Percentiles rank a stretch among this genome's conserved stretches.
Evolutionary conservation across 441 rosid species (phyloP).

Genomic region (Rhodomyrtus psidioides): DNA sequence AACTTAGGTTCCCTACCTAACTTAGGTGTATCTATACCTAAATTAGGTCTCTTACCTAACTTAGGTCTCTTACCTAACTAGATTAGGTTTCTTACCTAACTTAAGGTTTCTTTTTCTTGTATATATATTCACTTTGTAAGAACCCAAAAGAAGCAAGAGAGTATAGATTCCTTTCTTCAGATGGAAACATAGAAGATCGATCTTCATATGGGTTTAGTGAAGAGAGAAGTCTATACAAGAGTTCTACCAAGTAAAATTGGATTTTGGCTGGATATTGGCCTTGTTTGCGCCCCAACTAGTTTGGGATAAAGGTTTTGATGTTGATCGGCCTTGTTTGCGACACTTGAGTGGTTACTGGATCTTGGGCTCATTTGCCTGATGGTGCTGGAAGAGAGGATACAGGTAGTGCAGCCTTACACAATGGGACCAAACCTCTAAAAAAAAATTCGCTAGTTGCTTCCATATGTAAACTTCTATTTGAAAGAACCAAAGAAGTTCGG

Average conservation of each 20-base stretch:
- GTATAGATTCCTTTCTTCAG: too few species aligned
- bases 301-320: too few species aligned
- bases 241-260: not conserved
- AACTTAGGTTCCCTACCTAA: too few species aligned
- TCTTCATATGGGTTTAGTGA: not conserved
- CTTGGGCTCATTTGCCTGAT: not conserved
- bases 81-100: too few species aligned
- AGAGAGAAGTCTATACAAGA: not conserved
- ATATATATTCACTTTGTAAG: too few species aligned
- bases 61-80: too few species aligned
- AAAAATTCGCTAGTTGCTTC: not conserved
- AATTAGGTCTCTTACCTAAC: too few species aligned
- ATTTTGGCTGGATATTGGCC: not conserved
- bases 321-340: not conserved
- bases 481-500: not conserved
- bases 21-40: too few species aligned
- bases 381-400: not conserved
- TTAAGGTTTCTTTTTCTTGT: too few species aligned
- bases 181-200: not conserved
- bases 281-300: too few species aligned
- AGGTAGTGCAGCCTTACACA: not conserved
- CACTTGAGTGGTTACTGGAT: not conserved
- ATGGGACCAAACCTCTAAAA: not conserved
- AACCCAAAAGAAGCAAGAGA: too few species aligned
- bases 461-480: not conserved